A percentile compares a stretch with the other conserved stretches of the same genome.
phyloP scores from a whole-genome alignment of 176 grass and related monocot species.

The Hordeum vulgare region DNA sequence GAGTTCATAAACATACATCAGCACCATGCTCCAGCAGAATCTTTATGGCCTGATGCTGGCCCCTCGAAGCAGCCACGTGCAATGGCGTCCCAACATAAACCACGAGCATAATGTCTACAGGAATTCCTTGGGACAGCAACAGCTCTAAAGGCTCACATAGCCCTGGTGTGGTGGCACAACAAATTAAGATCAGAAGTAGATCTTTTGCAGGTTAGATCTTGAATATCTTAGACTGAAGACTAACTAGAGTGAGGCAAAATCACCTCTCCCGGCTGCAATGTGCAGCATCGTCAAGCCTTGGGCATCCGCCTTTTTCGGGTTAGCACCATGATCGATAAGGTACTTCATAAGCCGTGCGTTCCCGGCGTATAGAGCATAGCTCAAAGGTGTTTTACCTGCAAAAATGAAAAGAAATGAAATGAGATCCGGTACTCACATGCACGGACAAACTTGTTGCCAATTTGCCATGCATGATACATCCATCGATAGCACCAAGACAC shows the following conservation, averaged over 20 bases:
- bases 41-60: background rate
- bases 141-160: background rate
- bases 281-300: slow-evolving; percentile 21
- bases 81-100: slow-evolving; percentile 20
- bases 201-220: too few relatives aligned
- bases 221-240: background rate
- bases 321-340: slow-evolving; percentile 20
- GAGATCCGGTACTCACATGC: background rate
- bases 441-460: background rate
- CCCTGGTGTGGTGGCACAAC: background rate
- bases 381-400: slow-evolving; percentile 17
- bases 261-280: background rate
- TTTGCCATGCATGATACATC: background rate
- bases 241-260: background rate
- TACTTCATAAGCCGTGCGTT: background rate
- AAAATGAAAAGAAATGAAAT: background rate
- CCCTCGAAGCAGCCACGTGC: background rate
- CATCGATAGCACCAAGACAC: background rate
- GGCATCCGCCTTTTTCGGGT: background rate
- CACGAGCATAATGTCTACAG: slow-evolving; percentile 3
- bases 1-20: slow-evolving; percentile 26
- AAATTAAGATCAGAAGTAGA: too few relatives aligned
- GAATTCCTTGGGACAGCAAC: slow-evolving; percentile 26
- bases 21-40: slow-evolving; percentile 40
- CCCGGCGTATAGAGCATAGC: background rate